These are phyloP conservation scores for Chlamydomonas schloesseri DNA, from an alignment of 139 green algal genomes.

Conservation along the genomic window DNA sequence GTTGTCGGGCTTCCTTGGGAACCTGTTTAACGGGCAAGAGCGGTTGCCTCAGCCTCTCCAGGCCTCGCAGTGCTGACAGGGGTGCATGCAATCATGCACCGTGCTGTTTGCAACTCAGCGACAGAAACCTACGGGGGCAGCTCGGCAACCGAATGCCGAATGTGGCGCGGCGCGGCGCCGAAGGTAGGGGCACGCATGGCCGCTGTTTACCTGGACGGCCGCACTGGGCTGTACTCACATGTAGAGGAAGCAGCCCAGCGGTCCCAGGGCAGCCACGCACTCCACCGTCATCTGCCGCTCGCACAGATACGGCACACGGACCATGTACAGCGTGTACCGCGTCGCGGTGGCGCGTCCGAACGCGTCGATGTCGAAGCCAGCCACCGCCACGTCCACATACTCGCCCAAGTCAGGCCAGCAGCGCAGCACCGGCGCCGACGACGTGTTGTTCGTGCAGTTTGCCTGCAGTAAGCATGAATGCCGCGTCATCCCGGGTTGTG, in stretches of 20 bases:
- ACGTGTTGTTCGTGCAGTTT: background rate
- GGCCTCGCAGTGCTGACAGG: too few species aligned
- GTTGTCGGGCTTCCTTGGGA: too few species aligned
- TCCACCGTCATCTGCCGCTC: slow-evolving; percentile 28
- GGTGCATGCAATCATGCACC: too few species aligned
- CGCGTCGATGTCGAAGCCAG: slow-evolving; percentile 9
- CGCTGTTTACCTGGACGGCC: too few species aligned
- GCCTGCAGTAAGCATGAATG: background rate
- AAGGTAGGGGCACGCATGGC: too few species aligned
- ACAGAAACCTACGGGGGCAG: too few species aligned
- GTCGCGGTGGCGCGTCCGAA: slow-evolving; percentile 27
- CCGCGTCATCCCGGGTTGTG: too few species aligned
- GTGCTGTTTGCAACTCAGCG: too few species aligned
- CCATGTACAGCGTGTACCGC: slow-evolving; percentile 22
- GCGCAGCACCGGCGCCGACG: background rate
- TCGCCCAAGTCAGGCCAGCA: slow-evolving; percentile 35
- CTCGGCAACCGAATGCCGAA: too few species aligned
- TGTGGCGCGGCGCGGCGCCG: too few species aligned
- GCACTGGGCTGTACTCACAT: slow-evolving; percentile 30
- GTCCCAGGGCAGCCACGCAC: slow-evolving; percentile 12
- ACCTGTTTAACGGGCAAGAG: too few species aligned
- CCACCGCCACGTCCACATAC: slow-evolving; percentile 25
- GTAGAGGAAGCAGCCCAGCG: slow-evolving; percentile 38
- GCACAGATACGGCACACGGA: slow-evolving; percentile 19
- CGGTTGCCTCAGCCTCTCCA: too few species aligned